phyloP scores from a whole-genome alignment of 2,329 filamentous ascomycete genomes.

The Alternaria ventricosa region DNA sequence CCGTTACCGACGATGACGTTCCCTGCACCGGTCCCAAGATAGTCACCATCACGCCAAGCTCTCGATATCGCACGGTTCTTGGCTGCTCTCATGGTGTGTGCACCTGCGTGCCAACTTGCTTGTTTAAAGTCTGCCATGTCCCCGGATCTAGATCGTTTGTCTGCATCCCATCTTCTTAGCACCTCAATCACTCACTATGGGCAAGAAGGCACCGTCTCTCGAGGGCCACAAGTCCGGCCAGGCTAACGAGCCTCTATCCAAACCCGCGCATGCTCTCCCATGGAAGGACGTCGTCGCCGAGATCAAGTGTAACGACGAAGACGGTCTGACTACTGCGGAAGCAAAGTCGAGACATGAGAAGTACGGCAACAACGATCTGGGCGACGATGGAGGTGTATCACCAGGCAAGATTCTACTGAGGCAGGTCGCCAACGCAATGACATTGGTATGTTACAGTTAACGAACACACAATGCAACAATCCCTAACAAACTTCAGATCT shows the following conservation, averaged over 20 bases:
- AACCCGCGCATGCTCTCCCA: constrained; percentile 68
- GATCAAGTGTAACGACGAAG: constrained; percentile 69
- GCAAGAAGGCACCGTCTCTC: constrained; percentile 46
- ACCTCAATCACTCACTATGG: constrained; percentile 41
- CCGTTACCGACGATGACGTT: constrained; percentile 34
- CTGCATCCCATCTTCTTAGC: constrained; percentile 29
- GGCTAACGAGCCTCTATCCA: constrained; percentile 61
- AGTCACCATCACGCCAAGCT: constrained; percentile 35
- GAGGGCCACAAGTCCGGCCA: constrained; percentile 54
- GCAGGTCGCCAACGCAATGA: constrained; percentile 81
- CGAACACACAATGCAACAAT: background rate
- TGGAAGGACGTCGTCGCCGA: constrained; percentile 61
- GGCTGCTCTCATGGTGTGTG: constrained; percentile 35
- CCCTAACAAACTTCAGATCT: constrained; percentile 33
- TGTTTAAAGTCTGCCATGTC: constrained; percentile 39
- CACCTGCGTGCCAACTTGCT: constrained; percentile 23
- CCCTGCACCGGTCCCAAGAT: constrained; percentile 34
- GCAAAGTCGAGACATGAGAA: constrained; percentile 53
- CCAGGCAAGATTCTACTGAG: constrained; percentile 77
- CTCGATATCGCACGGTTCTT: constrained; percentile 35
- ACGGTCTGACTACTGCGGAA: constrained; percentile 67
- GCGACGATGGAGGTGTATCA: constrained; percentile 71
- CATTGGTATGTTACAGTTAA: constrained; percentile 58
- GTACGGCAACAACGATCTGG: constrained; percentile 73
- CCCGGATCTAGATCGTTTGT: constrained; percentile 42